Evolutionary conservation across 208 protist species (phyloP).

Genomic region (Leishmania guyanensis): DNA sequence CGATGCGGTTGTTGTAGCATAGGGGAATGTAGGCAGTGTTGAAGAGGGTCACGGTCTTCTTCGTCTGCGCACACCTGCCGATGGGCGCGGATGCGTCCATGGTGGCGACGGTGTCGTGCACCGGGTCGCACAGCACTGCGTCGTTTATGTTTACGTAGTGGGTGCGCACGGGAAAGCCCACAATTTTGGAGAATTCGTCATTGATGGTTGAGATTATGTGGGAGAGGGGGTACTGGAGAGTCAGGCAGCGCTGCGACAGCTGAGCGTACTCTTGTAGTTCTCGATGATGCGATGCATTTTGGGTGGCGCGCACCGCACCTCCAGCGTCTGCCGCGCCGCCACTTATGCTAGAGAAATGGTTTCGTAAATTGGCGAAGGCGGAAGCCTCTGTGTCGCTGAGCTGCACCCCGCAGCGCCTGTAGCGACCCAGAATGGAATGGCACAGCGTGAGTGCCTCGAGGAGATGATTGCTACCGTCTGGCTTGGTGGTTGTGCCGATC

Average conservation of each 20-base stretch:
- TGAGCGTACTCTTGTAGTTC: not conserved
- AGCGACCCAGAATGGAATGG: constrained; percentile 55
- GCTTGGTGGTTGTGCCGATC: not conserved
- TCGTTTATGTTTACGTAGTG: constrained; percentile 42
- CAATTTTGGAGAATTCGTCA: constrained; percentile 30
- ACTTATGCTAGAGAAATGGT: not conserved
- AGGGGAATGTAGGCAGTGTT: constrained; percentile 53
- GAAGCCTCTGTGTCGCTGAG: constrained; percentile 42
- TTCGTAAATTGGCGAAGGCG: constrained; percentile 35
- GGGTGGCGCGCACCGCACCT: not conserved
- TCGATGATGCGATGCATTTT: not conserved
- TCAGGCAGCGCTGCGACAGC: constrained; percentile 28
- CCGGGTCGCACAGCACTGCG: constrained; percentile 41
- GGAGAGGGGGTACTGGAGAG: constrained; percentile 10
- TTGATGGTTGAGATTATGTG: constrained; percentile 35
- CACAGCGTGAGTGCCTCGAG: constrained; percentile 55
- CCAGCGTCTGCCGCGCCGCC: not conserved
- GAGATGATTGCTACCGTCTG: constrained; percentile 39
- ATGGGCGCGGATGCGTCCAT: constrained; percentile 42
- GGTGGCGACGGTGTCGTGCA: constrained; percentile 34
- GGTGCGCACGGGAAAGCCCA: constrained; percentile 31
- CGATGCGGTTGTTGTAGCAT: constrained; percentile 22
- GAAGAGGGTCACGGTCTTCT: constrained; percentile 19
- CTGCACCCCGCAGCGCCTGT: constrained; percentile 35
- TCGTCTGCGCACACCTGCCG: constrained; percentile 31